These are phyloP conservation scores for Nemophila menziesii DNA, from an alignment of 257 asterid genomes.

Conservation along the genomic window DNA sequence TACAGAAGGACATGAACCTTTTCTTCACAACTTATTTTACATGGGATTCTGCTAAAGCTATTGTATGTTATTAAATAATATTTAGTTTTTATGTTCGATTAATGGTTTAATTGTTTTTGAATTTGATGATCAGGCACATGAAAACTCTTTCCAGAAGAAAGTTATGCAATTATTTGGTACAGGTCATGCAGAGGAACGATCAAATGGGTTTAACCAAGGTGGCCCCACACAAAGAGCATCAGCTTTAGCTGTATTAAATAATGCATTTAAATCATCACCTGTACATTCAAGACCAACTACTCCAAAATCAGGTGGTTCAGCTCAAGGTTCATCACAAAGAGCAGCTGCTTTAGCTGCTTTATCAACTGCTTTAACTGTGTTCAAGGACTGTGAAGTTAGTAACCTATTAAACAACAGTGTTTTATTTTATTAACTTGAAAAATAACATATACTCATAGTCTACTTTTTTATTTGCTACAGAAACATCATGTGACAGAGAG, in stretches of 20 bases:
- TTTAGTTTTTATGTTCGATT: no score
- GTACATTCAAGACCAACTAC: slow-evolving; percentile 38
- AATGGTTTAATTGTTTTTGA: no score
- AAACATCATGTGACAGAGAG: slow-evolving; percentile 71
- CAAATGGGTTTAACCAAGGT: slow-evolving; percentile 54
- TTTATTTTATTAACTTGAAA: no score
- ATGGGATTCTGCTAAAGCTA: slow-evolving; percentile 96
- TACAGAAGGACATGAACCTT: slow-evolving; percentile 90
- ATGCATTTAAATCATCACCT: slow-evolving; percentile 64
- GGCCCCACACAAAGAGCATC: slow-evolving; percentile 98
- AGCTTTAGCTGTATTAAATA: slow-evolving; percentile 90
- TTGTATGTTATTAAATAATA: slow-evolving; percentile 41
- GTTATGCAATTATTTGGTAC: slow-evolving; percentile 71
- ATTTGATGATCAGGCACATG: slow-evolving; percentile 64
- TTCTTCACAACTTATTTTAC: slow-evolving; percentile 85
- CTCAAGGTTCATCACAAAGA: slow-evolving; percentile 74
- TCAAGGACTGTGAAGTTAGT: no score
- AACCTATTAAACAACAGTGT: no score
- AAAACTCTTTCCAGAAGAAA: slow-evolving; percentile 94
- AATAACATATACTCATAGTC: no score
- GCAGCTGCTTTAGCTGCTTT: slow-evolving; percentile 98
- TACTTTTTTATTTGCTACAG: no score
- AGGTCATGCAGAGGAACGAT: slow-evolving; percentile 62
- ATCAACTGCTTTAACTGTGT: slow-evolving; percentile 67
- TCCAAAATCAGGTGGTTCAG: slow-evolving; percentile 34